A percentile compares a stretch with the other conserved stretches of the same genome.
Evolutionary conservation across 768 basidiomycete species (phyloP).

Genomic region (Pholiota molesta): DNA sequence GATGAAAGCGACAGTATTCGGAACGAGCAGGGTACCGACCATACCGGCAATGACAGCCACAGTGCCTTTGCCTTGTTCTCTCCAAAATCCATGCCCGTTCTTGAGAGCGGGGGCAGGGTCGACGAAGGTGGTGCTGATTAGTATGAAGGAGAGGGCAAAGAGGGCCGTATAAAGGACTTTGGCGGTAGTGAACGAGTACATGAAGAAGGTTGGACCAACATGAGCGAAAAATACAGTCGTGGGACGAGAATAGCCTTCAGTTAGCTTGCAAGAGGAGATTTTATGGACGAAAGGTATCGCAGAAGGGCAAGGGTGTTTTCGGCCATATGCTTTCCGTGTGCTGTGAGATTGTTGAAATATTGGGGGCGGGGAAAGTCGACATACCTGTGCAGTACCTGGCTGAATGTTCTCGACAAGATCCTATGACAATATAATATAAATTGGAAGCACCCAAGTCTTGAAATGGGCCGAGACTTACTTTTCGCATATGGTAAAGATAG

Average conservation of each 20-base stretch:
- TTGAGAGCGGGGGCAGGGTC: slow-evolving; percentile 36
- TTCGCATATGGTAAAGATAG: slow-evolving; percentile 93
- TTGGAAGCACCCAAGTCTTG: background rate
- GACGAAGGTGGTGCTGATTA: slow-evolving; percentile 42
- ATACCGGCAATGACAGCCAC: slow-evolving; percentile 54
- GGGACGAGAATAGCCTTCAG: slow-evolving; percentile 51
- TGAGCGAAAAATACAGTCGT: slow-evolving; percentile 79
- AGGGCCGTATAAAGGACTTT: slow-evolving; percentile 61
- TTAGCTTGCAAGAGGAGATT: slow-evolving; percentile 71
- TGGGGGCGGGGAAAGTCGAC: slow-evolving; percentile 6
- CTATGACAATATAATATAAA: slow-evolving; percentile 29
- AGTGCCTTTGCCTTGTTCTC: slow-evolving; percentile 44
- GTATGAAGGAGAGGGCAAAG: slow-evolving; percentile 45
- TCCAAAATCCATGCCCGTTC: slow-evolving; percentile 38
- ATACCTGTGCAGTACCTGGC: slow-evolving; percentile 71
- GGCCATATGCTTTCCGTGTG: slow-evolving; percentile 78
- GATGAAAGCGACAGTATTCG: slow-evolving; percentile 73
- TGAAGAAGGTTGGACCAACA: slow-evolving; percentile 66
- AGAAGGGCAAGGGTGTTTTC: slow-evolving; percentile 85
- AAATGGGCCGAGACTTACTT: slow-evolving; percentile 45
- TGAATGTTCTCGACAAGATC: slow-evolving; percentile 87
- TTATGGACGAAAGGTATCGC: slow-evolving; percentile 67
- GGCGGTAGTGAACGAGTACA: slow-evolving; percentile 77
- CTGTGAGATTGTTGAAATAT: slow-evolving; percentile 5
- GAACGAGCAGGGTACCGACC: slow-evolving; percentile 58